phyloP scores from a whole-genome alignment of 768 basidiomycete species.

The Cantharellus anzutake region DNA sequence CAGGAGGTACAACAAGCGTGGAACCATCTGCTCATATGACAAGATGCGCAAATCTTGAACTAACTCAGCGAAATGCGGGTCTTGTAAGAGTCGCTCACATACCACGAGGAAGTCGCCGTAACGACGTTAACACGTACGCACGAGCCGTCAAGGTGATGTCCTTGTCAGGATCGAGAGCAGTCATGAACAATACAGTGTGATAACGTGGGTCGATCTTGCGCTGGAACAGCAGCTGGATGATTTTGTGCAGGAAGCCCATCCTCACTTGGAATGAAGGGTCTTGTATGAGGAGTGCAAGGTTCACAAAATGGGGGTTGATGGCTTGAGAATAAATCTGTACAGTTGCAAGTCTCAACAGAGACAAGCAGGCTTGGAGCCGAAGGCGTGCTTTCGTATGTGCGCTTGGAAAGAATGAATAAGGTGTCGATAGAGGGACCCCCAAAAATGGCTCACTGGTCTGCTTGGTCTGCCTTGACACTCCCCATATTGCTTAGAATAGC shows the following conservation, averaged over 20 bases:
- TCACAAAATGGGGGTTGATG: conserved; percentile 42
- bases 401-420: conserved; percentile 17
- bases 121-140: neutral
- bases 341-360: conserved; percentile 57
- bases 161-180: conserved; percentile 76
- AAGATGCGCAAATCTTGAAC: conserved; percentile 30
- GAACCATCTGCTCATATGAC: conserved; percentile 64
- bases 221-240: conserved; percentile 39
- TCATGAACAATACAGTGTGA: conserved; percentile 73
- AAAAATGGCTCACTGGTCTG: conserved; percentile 27
- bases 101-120: too few relatives aligned
- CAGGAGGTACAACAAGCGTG: conserved; percentile 69
- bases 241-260: conserved; percentile 52
- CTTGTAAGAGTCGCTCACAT: neutral
- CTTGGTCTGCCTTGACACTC: conserved; percentile 34
- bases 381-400: conserved; percentile 52
- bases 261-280: conserved; percentile 84
- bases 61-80: conserved; percentile 11
- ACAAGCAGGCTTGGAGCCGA: conserved; percentile 65
- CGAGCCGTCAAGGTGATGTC: conserved; percentile 55
- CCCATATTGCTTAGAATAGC: conserved; percentile 54
- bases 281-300: conserved; percentile 56
- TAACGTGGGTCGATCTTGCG: conserved; percentile 51
- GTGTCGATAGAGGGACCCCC: neutral
- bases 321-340: conserved; percentile 35